Percentiles rank a stretch among this genome's conserved stretches.
Evolutionary conservation across 2,329 filamentous ascomycete genomes (phyloP).

Genomic region (Cytospora leucostoma): DNA sequence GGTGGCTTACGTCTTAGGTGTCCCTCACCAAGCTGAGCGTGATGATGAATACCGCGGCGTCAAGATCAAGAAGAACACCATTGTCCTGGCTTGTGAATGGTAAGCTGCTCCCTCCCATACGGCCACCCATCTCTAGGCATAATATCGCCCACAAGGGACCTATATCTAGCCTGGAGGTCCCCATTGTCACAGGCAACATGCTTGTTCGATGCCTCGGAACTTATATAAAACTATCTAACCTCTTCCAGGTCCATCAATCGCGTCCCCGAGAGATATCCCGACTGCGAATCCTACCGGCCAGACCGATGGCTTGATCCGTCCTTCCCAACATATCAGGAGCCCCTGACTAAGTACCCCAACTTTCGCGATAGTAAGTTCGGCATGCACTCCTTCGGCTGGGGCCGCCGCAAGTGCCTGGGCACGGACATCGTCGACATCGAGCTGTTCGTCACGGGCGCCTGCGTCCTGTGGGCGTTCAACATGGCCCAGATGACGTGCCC

Average conservation of each 20-base stretch:
- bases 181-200: neutral
- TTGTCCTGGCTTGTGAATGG: conserved; percentile 54
- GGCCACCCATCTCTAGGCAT: neutral
- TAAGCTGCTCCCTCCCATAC: conserved; percentile 32
- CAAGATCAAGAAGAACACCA: conserved; percentile 49
- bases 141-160: neutral
- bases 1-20: conserved; percentile 38
- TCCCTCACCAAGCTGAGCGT: conserved; percentile 51
- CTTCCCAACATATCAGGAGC: conserved; percentile 66
- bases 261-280: conserved; percentile 60
- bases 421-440: conserved; percentile 64
- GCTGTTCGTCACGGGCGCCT: conserved; percentile 52
- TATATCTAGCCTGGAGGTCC: neutral
- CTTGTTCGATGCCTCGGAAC: neutral
- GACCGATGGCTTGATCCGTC: conserved; percentile 63
- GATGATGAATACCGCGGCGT: conserved; percentile 51
- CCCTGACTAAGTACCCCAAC: conserved; percentile 63
- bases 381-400: conserved; percentile 67
- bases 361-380: conserved; percentile 55
- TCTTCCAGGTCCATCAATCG: conserved; percentile 57
- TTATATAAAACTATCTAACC: neutral
- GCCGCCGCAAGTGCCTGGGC: conserved; percentile 62
- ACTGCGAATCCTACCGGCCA: conserved; percentile 63
- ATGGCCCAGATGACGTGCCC: conserved; percentile 44
- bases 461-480: conserved; percentile 53